These are phyloP conservation scores for Penicillium longicatenatum DNA, from an alignment of 495 filamentous ascomycete genomes.

Conservation along the genomic window DNA sequence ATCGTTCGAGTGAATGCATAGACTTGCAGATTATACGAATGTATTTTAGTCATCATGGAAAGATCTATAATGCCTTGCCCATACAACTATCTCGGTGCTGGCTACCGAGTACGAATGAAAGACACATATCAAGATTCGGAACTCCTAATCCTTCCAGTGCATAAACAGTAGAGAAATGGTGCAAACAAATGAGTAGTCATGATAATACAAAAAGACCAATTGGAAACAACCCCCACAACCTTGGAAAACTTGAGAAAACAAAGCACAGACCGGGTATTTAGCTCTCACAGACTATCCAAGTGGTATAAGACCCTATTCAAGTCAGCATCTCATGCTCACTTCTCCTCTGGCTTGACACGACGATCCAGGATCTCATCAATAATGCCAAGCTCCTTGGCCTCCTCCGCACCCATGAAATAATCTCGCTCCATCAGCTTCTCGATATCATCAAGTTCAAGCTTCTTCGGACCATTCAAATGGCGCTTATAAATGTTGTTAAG, in stretches of 20 bases:
- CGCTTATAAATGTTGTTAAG: constrained; percentile 86
- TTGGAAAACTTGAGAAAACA: background rate
- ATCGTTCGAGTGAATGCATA: constrained; percentile 35
- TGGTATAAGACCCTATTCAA: too few species aligned
- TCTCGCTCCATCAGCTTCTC: constrained; percentile 96
- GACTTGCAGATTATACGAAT: constrained; percentile 10
- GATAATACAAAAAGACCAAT: background rate
- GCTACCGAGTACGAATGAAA: constrained; percentile 4
- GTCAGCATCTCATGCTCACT: background rate
- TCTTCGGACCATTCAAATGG: constrained; percentile 74
- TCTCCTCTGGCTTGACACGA: constrained; percentile 27
- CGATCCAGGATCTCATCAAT: constrained; percentile 82
- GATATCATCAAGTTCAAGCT: constrained; percentile 71
- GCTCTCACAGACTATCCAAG: background rate
- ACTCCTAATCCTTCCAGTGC: background rate
- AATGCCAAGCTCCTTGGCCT: constrained; percentile 87
- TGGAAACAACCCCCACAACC: background rate
- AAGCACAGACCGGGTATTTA: background rate
- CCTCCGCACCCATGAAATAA: constrained; percentile 85
- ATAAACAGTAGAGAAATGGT: background rate
- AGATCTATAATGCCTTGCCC: constrained; percentile 1
- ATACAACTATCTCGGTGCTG: constrained; percentile 14
- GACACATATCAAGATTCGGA: background rate
- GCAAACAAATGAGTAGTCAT: background rate
- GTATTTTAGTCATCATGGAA: constrained; percentile 13